Conservation (phyloP, 768 basidiomycete genomes). For the Lyophyllum decastes region DNA sequence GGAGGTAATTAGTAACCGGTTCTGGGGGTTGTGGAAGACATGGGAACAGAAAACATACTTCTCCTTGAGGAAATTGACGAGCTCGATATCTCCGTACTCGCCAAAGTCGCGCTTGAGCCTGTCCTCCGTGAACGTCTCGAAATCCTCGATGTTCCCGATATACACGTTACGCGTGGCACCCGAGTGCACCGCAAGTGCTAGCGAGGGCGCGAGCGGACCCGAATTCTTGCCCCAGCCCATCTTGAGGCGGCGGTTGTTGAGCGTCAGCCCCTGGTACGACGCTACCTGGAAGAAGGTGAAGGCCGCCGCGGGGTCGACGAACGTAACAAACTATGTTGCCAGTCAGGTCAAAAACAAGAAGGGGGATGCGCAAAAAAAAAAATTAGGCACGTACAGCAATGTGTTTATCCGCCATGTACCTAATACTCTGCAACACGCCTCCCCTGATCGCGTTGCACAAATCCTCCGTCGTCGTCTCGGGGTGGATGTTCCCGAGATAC, state of each 20-base stretch:
- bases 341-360: too few relatives aligned
- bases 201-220: slow-evolving; percentile 79
- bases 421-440: slow-evolving; percentile 93
- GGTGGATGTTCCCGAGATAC: slow-evolving; percentile 95
- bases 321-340: slow-evolving; percentile 99
- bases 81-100: slow-evolving; percentile 95
- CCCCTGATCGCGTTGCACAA: slow-evolving; percentile 95
- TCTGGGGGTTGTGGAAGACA: background rate
- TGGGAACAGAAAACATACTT: slow-evolving; percentile 55
- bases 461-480: slow-evolving; percentile 93
- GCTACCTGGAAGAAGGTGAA: slow-evolving; percentile 95
- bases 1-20: background rate
- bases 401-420: slow-evolving; percentile 96
- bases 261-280: slow-evolving; percentile 82
- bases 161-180: slow-evolving; percentile 98
- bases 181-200: slow-evolving; percentile 86
- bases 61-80: slow-evolving; percentile 93
- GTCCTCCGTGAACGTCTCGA: slow-evolving; percentile 88
- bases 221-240: slow-evolving; percentile 98
- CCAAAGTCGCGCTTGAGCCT: slow-evolving; percentile 91
- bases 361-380: background rate
- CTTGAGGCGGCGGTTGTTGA: slow-evolving; percentile 94
- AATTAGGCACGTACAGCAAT: slow-evolving; percentile 70
- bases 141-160: slow-evolving; percentile 94
- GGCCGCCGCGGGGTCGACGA: slow-evolving; percentile 91